Base-by-base conservation (phyloP, 768 basidiomycete species). In the Cubamyces lactineus region DNA sequence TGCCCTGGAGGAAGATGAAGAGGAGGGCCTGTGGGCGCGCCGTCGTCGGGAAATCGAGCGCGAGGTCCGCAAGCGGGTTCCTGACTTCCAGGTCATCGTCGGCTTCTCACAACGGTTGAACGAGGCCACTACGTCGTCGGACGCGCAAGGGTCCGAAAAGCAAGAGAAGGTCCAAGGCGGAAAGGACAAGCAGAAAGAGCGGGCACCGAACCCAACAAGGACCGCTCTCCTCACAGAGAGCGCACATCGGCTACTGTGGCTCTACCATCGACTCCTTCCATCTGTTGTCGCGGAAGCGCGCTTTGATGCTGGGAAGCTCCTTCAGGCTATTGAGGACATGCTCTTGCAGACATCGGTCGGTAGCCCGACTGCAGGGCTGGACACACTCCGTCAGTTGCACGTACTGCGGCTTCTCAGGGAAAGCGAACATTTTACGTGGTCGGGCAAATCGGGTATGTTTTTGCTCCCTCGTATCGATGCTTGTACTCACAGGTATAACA, bases 71-170 rank as follows among this genome's bases (percentile, higher is more conserved):
- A 82, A 80, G 59, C 81, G 93, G 5, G 82, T 96, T 1, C 96
- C 96, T 0, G 95, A 96, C 52, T 88, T 96, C 61, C 86, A 89
- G 67, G 92, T 96, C 53, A 76, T 97, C 57, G 82, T 97, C 11
- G 91, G 86, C 0, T 91, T 95, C 69, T 87, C 89, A 65, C 86
- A 73, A 65, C 75, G 65, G 54, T 47, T 55, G 47, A 66, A 57
- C 21, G 66, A 70, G 12, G 46, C 46, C 26, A 49, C 61, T 7
- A 28, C 52, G 13, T 26, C 47, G 4, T 21, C 21, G 23, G 45
- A 42, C 1, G 47, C 19, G 23, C 50, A 43, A 15, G 42, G 17
- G 7, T 47, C 47, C 8, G 55, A 56, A 12, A 12, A 53, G 9
- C 24, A 23, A 57, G 23, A 15, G 15, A 7, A 57, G 38, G 15